These are phyloP conservation scores for Boletales sp. DNA, from an alignment of 768 basidiomycete species.

Conservation along the genomic window DNA sequence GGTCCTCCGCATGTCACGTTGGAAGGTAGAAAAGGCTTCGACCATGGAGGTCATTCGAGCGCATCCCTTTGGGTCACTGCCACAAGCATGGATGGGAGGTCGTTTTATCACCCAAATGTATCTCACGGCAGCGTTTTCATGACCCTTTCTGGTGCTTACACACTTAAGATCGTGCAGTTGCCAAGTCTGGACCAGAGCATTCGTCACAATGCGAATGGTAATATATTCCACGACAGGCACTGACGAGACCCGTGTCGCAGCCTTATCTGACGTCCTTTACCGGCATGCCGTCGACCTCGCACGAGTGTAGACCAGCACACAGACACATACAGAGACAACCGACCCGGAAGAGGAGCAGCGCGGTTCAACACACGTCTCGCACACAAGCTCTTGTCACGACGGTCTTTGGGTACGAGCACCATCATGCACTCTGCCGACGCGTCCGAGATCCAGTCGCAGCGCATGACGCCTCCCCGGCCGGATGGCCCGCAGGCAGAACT, in stretches of 20 bases:
- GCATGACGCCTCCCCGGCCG: background rate
- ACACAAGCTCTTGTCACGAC: slow-evolving; percentile 3
- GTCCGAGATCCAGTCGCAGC: slow-evolving; percentile 15
- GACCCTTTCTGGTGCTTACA: no score
- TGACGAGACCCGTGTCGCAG: no score
- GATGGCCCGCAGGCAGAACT: slow-evolving; percentile 3
- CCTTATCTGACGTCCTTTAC: no score
- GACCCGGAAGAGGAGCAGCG: slow-evolving; percentile 19
- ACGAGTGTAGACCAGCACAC: background rate
- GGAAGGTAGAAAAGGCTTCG: background rate
- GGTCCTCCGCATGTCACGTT: background rate
- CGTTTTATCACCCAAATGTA: background rate
- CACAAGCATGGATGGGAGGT: background rate
- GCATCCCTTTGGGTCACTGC: background rate
- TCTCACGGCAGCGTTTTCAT: background rate
- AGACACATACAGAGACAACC: slow-evolving; percentile 19
- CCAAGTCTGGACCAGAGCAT: no score
- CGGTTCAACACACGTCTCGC: slow-evolving; percentile 11
- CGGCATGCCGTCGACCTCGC: background rate
- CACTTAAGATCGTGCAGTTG: no score
- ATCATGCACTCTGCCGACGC: background rate
- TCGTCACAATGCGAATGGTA: no score
- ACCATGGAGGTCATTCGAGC: background rate
- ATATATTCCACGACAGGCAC: no score
- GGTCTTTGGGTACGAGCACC: background rate